Conservation (phyloP, 2,329 filamentous ascomycete species). For the Metarhizium guizhouense region DNA sequence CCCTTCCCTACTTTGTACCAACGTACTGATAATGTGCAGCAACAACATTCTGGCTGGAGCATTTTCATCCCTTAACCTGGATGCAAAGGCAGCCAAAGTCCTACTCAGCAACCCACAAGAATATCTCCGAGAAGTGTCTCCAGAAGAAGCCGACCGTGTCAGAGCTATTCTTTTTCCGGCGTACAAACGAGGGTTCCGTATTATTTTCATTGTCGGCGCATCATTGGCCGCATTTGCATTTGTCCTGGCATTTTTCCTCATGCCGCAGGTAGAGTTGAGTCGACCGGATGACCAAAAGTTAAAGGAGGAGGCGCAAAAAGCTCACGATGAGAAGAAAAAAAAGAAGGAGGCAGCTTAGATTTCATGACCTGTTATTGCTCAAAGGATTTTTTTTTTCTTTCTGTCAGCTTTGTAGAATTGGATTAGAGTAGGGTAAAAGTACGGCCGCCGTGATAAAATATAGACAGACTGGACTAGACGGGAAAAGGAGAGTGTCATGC, state of each 20-base stretch:
- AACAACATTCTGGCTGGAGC: constrained; percentile 27
- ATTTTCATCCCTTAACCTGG: constrained; percentile 17
- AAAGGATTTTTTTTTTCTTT: neutral
- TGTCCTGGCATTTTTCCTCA: constrained; percentile 26
- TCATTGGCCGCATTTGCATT: constrained; percentile 26
- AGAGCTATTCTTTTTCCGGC: constrained; percentile 24
- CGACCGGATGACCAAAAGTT: constrained; percentile 27
- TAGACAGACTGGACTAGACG: neutral
- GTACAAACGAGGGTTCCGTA: constrained; percentile 25
- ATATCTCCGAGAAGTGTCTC: constrained; percentile 19
- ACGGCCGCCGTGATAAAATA: neutral
- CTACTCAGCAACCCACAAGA: constrained; percentile 24
- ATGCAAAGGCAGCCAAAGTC: constrained; percentile 12
- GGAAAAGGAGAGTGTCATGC: neutral
- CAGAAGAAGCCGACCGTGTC: constrained; percentile 19
- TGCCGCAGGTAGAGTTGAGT: constrained; percentile 29
- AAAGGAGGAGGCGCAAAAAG: constrained; percentile 23
- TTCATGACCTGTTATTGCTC: neutral
- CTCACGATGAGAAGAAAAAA: constrained; percentile 11
- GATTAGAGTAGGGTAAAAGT: neutral
- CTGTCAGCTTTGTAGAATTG: neutral
- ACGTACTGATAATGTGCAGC: constrained; percentile 11
- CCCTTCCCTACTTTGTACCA: neutral
- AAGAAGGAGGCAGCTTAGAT: constrained; percentile 3
- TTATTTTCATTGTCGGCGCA: constrained; percentile 30